Conservation (phyloP, 768 basidiomycete genomes). For the Pulveroboletus frians region DNA sequence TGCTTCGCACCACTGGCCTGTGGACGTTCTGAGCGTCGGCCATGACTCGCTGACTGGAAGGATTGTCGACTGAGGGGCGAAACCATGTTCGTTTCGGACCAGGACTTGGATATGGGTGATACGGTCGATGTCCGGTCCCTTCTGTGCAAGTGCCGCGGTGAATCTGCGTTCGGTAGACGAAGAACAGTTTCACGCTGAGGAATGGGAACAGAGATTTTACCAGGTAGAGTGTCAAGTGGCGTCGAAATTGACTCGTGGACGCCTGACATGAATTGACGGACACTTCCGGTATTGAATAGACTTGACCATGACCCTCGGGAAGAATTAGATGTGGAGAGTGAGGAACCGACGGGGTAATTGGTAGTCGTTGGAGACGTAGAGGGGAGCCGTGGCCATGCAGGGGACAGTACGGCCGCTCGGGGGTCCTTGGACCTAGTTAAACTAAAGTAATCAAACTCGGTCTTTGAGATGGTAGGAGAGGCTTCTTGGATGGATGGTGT, state of each 20-base stretch:
- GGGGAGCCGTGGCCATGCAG: conserved; percentile 49
- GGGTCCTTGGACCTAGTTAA: conserved; percentile 33
- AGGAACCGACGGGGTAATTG: conserved; percentile 33
- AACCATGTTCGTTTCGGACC: conserved; percentile 45
- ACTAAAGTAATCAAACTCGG: conserved; percentile 58
- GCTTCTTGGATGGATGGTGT: conserved; percentile 18
- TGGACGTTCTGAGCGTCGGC: conserved; percentile 38
- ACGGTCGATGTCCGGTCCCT: conserved; percentile 26
- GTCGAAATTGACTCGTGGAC: conserved; percentile 47
- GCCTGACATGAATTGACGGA: conserved; percentile 66
- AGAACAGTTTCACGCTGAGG: conserved; percentile 18
- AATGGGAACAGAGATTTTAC: conserved; percentile 23
- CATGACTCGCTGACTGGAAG: conserved; percentile 39
- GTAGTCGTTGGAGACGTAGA: conserved; percentile 39
- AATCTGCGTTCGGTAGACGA: conserved; percentile 24
- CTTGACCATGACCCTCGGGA: conserved; percentile 82
- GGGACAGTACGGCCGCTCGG: conserved; percentile 39
- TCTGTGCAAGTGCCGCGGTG: conserved; percentile 26
- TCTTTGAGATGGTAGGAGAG: conserved; percentile 18
- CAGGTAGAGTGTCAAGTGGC: conserved; percentile 28
- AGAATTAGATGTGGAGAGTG: conserved; percentile 50
- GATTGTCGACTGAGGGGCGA: conserved; percentile 25
- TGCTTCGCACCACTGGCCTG: conserved; percentile 35
- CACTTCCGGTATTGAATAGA: conserved; percentile 59
- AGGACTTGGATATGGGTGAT: conserved; percentile 45